Percentiles rank a stretch among this genome's conserved stretches.
phyloP scores from a whole-genome alignment of 176 grass and related monocot genomes.

The Saccharum spontaneum region DNA sequence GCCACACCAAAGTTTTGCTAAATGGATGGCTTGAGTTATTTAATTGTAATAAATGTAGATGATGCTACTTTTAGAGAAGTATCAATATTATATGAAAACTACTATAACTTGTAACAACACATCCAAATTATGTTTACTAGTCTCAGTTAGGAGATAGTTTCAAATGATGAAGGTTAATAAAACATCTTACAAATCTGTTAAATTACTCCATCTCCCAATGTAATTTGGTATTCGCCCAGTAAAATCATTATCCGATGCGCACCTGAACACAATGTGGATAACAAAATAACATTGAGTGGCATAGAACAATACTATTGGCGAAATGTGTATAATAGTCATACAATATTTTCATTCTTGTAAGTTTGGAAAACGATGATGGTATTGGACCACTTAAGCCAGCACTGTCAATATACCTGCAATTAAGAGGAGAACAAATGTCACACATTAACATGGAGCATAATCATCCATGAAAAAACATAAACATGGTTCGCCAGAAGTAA shows the following conservation, averaged over 20 bases:
- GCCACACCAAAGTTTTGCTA: background rate
- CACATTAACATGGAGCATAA: background rate
- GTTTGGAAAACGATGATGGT: constrained; percentile 57
- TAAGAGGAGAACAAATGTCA: background rate
- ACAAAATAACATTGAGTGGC: background rate
- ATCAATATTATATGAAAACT: background rate
- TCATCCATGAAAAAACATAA: background rate
- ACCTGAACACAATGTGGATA: constrained; percentile 35
- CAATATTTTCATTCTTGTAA: constrained; percentile 44
- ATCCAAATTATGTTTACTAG: background rate
- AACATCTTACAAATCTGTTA: constrained; percentile 48
- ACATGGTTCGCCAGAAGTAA: too few relatives aligned
- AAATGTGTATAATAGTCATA: background rate
- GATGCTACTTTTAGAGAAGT: background rate
- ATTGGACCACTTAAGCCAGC: constrained; percentile 58
- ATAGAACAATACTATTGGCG: background rate
- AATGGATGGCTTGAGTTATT: background rate
- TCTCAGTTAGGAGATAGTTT: background rate
- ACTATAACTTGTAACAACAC: background rate
- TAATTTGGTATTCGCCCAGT: constrained; percentile 64
- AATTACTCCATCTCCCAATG: constrained; percentile 49
- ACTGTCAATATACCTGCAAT: constrained; percentile 66
- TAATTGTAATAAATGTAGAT: background rate
- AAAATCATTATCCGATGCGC: constrained; percentile 64
- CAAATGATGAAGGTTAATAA: background rate